A percentile compares a stretch with the other conserved stretches of the same genome.
These are phyloP conservation scores for Annona squamosa DNA, from an alignment of 164 flowering plant species.

Conservation along the genomic window DNA sequence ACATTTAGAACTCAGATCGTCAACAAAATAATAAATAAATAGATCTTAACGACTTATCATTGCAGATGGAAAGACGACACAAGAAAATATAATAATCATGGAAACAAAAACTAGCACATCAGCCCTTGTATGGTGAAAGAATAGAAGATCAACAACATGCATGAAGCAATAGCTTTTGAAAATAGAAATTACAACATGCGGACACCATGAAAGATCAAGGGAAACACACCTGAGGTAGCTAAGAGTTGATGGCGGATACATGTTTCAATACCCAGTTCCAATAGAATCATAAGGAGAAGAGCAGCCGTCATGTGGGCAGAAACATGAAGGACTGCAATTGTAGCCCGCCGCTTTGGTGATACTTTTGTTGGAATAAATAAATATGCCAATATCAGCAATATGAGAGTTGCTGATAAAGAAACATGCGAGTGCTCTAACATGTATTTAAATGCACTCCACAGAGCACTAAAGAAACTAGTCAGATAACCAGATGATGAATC, in stretches of 20 bases:
- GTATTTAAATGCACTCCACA: slow-evolving; percentile 58
- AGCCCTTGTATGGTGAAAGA: background rate
- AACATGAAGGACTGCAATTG: slow-evolving; percentile 84
- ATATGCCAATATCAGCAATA: slow-evolving; percentile 52
- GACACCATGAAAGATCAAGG: background rate
- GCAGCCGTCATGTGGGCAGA: slow-evolving; percentile 85
- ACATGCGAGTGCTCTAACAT: slow-evolving; percentile 68
- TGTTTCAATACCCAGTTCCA: slow-evolving; percentile 90
- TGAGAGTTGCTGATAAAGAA: slow-evolving; percentile 54
- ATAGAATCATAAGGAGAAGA: slow-evolving; percentile 75
- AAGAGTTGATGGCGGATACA: slow-evolving; percentile 80
- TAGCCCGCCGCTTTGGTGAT: slow-evolving; percentile 60
- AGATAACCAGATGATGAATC: slow-evolving; percentile 79
- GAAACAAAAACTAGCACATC: background rate
- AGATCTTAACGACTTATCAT: background rate
- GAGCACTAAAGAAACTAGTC: slow-evolving; percentile 69
- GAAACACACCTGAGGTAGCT: slow-evolving; percentile 69
- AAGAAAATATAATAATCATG: background rate
- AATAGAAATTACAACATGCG: background rate
- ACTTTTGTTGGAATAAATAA: slow-evolving; percentile 80
- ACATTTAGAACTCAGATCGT: background rate
- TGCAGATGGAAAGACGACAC: background rate
- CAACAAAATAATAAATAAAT: background rate
- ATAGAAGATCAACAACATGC: background rate
- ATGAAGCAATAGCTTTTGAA: background rate